These are phyloP conservation scores for Dorcoceras hygrometricum DNA, from an alignment of 257 asterid species.

Conservation along the genomic window DNA sequence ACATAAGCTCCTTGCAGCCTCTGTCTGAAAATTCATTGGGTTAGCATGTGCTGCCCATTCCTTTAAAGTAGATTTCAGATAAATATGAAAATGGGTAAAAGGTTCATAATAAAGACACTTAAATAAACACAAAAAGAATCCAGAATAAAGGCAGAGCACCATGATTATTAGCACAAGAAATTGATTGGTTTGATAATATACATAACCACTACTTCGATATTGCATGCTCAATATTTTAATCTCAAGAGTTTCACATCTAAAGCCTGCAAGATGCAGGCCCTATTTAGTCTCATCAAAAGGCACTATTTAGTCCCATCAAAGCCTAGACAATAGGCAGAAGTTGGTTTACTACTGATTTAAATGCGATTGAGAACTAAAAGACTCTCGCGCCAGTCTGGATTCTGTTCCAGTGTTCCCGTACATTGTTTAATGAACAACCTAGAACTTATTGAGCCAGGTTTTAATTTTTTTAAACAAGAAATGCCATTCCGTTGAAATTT, in stretches of 20 bases:
- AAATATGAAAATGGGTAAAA: slow-evolving; percentile 2
- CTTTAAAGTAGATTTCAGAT: background rate
- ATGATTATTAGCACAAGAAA: background rate
- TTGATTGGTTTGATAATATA: background rate
- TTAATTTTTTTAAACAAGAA: background rate
- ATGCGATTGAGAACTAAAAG: background rate
- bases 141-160: background rate
- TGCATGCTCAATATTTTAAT: background rate
- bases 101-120: background rate
- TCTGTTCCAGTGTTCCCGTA: background rate
- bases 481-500: background rate
- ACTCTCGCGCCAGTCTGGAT: background rate
- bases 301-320: background rate
- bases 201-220: background rate
- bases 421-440: background rate
- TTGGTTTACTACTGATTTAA: background rate
- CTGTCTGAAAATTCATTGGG: slow-evolving; percentile 46
- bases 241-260: background rate
- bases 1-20: slow-evolving; percentile 55
- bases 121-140: background rate
- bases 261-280: background rate
- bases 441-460: background rate
- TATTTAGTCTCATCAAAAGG: too few relatives aligned
- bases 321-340: background rate
- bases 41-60: slow-evolving; percentile 6